A percentile compares a stretch with the other conserved stretches of the same genome.
These are phyloP conservation scores for Lophium mytilinum DNA, from an alignment of 495 filamentous ascomycete species.

Conservation along the genomic window DNA sequence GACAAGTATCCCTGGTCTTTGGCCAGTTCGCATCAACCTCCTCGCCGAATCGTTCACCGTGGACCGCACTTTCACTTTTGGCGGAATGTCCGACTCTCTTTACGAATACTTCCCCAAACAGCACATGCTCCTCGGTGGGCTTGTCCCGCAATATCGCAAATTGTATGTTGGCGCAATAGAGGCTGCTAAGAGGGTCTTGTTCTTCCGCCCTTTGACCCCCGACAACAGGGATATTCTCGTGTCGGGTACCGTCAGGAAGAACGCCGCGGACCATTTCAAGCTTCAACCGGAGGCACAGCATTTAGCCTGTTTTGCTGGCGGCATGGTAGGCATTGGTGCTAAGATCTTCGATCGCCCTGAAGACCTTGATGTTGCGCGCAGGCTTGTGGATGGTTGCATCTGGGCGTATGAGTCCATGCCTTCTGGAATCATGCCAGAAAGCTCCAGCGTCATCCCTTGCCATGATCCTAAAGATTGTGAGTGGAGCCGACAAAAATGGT, in stretches of 20 bases:
- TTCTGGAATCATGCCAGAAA: conserved; percentile 42
- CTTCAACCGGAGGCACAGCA: conserved; percentile 36
- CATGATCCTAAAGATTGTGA: conserved; percentile 27
- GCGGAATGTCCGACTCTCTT: conserved; percentile 33
- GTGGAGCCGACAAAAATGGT: conserved; percentile 36
- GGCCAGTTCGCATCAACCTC: conserved; percentile 34
- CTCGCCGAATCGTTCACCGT: conserved; percentile 36
- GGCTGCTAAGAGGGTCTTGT: conserved; percentile 31
- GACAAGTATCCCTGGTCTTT: conserved; percentile 33
- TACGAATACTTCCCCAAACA: conserved; percentile 38
- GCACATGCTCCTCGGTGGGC: conserved; percentile 31
- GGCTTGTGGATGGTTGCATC: conserved; percentile 30
- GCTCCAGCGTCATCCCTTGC: conserved; percentile 34
- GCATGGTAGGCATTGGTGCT: conserved; percentile 28
- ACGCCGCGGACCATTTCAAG: conserved; percentile 14
- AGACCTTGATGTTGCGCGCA: conserved; percentile 26
- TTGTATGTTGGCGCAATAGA: conserved; percentile 37
- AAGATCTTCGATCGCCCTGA: conserved; percentile 19
- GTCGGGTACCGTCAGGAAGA: conserved; percentile 29
- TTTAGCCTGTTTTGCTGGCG: conserved; percentile 30
- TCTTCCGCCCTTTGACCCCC: conserved; percentile 42
- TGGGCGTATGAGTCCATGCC: conserved; percentile 32
- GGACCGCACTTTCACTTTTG: conserved; percentile 29
- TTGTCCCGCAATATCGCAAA: conserved; percentile 35
- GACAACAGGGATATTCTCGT: conserved; percentile 36